Evolutionary conservation across 2,329 filamentous ascomycete genomes (phyloP).

Genomic region (Aspergillus ruber): DNA sequence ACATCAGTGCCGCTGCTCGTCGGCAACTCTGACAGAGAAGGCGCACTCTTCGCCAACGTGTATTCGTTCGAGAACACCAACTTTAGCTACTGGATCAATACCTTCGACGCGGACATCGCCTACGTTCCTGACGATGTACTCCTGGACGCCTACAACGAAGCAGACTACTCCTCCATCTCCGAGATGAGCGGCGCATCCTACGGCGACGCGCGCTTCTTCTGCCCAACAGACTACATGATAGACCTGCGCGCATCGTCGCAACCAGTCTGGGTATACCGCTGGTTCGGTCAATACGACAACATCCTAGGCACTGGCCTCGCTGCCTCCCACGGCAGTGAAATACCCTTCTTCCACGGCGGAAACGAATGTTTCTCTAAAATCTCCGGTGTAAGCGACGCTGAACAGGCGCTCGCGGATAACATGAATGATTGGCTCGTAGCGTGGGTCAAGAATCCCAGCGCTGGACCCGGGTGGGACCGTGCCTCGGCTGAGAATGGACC

Average conservation of each 20-base stretch:
- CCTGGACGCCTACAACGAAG: conserved; percentile 9
- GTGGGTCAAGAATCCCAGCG: conserved; percentile 14
- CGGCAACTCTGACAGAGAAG: conserved; percentile 18
- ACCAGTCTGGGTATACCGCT: conserved; percentile 17
- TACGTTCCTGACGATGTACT: conserved; percentile 11
- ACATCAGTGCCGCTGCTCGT: conserved; percentile 14
- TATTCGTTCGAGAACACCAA: conserved; percentile 14
- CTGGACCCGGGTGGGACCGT: conserved; percentile 13
- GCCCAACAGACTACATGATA: conserved; percentile 14
- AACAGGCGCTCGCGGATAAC: conserved; percentile 15
- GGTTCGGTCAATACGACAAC: conserved; percentile 18
- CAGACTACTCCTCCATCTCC: conserved; percentile 13
- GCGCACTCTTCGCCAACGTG: conserved; percentile 12
- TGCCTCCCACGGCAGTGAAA: conserved; percentile 14
- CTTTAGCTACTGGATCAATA: conserved; percentile 14
- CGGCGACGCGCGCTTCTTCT: conserved; percentile 18
- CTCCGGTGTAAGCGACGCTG: conserved; percentile 8
- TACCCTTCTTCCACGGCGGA: conserved; percentile 20
- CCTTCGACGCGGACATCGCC: conserved; percentile 15
- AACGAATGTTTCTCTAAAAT: conserved; percentile 15
- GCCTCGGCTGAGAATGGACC: conserved; percentile 11
- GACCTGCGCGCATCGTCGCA: conserved; percentile 13
- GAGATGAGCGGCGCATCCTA: conserved; percentile 17
- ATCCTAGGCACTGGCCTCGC: conserved; percentile 11
- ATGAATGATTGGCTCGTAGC: conserved; percentile 17